Evolutionary conservation across 2,329 filamentous ascomycete species (phyloP), one percentile per base, ranked within the genome.

Genomic region (Dichotomopilus funicola): DNA sequence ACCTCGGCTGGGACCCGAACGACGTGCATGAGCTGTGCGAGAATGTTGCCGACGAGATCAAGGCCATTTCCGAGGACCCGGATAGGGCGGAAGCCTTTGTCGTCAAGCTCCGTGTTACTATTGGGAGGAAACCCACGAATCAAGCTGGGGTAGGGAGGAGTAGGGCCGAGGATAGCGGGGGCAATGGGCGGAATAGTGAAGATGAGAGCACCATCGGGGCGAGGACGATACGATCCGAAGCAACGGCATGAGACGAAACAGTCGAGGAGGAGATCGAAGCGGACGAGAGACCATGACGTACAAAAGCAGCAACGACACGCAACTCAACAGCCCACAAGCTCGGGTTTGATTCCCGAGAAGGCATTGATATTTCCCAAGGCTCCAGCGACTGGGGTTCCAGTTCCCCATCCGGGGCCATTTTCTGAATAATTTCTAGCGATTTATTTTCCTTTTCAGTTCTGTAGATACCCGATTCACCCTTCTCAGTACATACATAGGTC

Each of bases 1-100:
- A 79, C 48, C 74, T 80, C 69, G 76, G 70, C 6, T 82, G 79
- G 78, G 73, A 76, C 27, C 67, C 76, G 0, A 72, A 78, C 1
- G 68, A 74, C 37, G 78, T 78, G 55, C 74, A 76, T 47, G 66
- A 67, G 34, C 69, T 73, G 31, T 80, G 78, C 62, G 74, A 77
- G 53, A 62, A 70, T 50, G 72, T 76, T 5, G 76, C 75, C 2
- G 66, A 72, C 54, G 78, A 81, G 59, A 67, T 81, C 63, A 77
- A 75, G 56, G 63, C 67, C 13, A 66, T 79, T 31, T 77, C 79
- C 35, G 75, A 76, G 49, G 72, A 78, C 51, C 70, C 75, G 0
- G 68, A 70, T 38, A 72, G 71, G 54, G 69, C 67, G 6, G 73
- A 73, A 51, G 68, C 70, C 0, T 73, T 81, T 42, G 67, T 73